These are phyloP conservation scores for Diaporthe eres DNA, from an alignment of 2,329 filamentous ascomycete species.

Conservation along the genomic window DNA sequence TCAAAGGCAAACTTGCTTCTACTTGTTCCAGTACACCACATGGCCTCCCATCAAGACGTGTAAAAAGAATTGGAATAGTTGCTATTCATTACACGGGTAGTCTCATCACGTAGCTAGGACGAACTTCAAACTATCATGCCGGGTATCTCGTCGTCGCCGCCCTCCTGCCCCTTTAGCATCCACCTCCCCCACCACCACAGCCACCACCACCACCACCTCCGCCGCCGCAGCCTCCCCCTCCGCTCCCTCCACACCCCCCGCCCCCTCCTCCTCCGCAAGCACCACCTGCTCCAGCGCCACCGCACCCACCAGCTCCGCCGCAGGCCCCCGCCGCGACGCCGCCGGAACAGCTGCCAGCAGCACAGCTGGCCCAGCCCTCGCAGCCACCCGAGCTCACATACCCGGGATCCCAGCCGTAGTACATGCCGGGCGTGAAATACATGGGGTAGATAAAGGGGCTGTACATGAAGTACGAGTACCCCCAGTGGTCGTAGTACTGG, in stretches of 20 bases:
- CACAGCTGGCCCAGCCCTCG: slow-evolving; percentile 58
- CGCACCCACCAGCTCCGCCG: slow-evolving; percentile 57
- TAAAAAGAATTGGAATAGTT: too few species aligned
- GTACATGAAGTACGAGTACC: slow-evolving; percentile 65
- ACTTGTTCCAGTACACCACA: too few species aligned
- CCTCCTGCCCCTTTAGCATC: background rate
- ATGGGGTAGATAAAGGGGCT: slow-evolving; percentile 60
- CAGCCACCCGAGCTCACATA: slow-evolving; percentile 50
- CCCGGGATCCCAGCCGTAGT: slow-evolving; percentile 61
- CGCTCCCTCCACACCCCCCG: slow-evolving; percentile 40
- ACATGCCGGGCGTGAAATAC: slow-evolving; percentile 60
- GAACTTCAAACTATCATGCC: background rate
- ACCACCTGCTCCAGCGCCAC: slow-evolving; percentile 44
- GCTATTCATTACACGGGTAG: background rate
- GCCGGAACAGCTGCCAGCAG: slow-evolving; percentile 63
- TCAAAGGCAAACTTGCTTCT: too few species aligned
- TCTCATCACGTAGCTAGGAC: background rate
- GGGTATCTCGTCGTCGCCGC: background rate
- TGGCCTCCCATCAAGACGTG: too few species aligned
- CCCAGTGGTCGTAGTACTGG: slow-evolving; percentile 68
- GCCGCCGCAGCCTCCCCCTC: slow-evolving; percentile 37
- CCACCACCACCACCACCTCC: background rate
- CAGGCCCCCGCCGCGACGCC: slow-evolving; percentile 60
- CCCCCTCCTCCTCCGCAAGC: background rate
- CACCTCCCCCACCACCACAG: background rate